A percentile compares a stretch with the other conserved stretches of the same genome.
phyloP scores from a whole-genome alignment of 257 asterid species.

The Verbascum thapsus region DNA sequence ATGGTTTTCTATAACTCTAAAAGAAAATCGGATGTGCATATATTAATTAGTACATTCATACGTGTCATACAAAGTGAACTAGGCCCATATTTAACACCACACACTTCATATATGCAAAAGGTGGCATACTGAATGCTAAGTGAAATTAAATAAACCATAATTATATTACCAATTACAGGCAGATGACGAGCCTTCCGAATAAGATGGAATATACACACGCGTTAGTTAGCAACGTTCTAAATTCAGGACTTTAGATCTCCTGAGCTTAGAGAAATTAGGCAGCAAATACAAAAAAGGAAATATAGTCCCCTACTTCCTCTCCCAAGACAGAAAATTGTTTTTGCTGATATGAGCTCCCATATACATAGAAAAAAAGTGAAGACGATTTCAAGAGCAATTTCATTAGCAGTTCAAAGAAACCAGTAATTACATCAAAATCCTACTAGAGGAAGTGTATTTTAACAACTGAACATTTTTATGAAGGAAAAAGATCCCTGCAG shows the following conservation, averaged over 20 bases:
- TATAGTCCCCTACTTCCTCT: background rate
- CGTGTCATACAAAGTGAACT: too few relatives aligned
- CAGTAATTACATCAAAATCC: constrained; percentile 9
- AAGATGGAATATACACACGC: background rate
- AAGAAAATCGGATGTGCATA: too few relatives aligned
- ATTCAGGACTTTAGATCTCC: background rate
- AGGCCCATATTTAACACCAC: background rate
- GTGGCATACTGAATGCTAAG: background rate
- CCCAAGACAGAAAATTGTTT: background rate
- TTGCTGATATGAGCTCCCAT: too few relatives aligned
- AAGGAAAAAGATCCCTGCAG: constrained; percentile 18
- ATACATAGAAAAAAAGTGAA: background rate
- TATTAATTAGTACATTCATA: too few relatives aligned
- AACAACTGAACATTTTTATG: constrained; percentile 1
- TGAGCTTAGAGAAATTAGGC: background rate
- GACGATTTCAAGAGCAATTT: constrained; percentile 2
- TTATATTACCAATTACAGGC: background rate
- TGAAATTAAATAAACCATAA: background rate
- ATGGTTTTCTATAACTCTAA: too few relatives aligned
- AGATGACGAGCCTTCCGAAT: constrained; percentile 1
- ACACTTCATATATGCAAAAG: background rate
- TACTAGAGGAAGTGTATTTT: background rate
- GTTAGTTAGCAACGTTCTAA: constrained; percentile 11
- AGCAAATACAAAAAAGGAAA: constrained; percentile 12
- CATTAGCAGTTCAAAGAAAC: background rate